Evolutionary conservation across 2,329 filamentous ascomycete genomes (phyloP).

Genomic region (Pseudogymnoascus sp.): DNA sequence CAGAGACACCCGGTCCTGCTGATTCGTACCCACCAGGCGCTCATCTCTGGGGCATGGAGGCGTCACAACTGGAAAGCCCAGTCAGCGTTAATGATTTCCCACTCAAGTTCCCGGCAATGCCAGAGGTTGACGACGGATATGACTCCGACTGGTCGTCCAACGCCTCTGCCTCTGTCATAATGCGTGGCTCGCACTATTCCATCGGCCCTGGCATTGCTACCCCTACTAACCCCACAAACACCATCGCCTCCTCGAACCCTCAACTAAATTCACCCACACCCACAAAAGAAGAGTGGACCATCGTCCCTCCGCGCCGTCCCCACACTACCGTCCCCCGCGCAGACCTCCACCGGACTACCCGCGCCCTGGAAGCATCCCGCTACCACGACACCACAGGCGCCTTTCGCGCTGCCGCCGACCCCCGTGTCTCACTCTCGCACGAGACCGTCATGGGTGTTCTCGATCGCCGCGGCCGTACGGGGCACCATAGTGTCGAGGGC

Average conservation of each 20-base stretch:
- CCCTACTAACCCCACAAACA: conserved; percentile 18
- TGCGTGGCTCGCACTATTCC: conserved; percentile 15
- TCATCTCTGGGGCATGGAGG: conserved; percentile 23
- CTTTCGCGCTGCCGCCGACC: conserved; percentile 35
- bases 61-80: conserved; percentile 23
- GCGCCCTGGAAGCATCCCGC: conserved; percentile 32
- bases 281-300: conserved; percentile 16
- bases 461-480: conserved; percentile 19
- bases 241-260: conserved; percentile 13
- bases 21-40: conserved; percentile 20
- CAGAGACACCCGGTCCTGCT: conserved; percentile 33
- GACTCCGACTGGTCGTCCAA: conserved; percentile 5
- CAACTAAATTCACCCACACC: conserved; percentile 13
- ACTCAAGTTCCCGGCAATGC: not conserved
- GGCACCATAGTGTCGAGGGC: conserved; percentile 17
- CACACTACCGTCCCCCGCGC: conserved; percentile 17
- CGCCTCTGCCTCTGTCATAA: conserved; percentile 12
- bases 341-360: conserved; percentile 37
- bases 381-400: conserved; percentile 40
- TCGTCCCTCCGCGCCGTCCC: conserved; percentile 19
- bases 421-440: conserved; percentile 22
- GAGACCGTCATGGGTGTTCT: conserved; percentile 21
- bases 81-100: conserved; percentile 12
- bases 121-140: not conserved
- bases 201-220: conserved; percentile 23